phyloP scores from a whole-genome alignment of 257 asterid genomes.

The Primulina eburnea region DNA sequence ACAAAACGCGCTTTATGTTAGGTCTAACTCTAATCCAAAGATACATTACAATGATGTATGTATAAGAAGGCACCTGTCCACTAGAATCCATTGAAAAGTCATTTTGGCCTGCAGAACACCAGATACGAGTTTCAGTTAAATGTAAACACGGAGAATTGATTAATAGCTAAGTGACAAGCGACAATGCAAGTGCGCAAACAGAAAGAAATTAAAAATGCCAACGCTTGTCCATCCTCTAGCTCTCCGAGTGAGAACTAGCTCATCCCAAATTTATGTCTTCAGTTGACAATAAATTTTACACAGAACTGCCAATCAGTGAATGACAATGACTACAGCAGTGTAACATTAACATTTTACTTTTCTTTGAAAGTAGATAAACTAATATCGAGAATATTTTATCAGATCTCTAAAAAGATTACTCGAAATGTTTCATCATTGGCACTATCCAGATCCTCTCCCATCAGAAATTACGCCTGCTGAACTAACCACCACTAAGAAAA shows the following conservation, averaged over 20 bases:
- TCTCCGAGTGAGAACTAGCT: neutral
- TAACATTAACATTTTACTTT: too few relatives aligned
- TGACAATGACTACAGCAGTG: too few relatives aligned
- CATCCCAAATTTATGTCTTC: neutral
- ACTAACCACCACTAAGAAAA: too few relatives aligned
- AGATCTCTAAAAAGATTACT: neutral
- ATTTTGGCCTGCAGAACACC: slow-evolving; percentile 46
- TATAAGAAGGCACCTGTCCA: slow-evolving; percentile 34
- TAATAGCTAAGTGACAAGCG: slow-evolving; percentile 6
- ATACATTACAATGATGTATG: slow-evolving; percentile 4
- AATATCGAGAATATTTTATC: neutral
- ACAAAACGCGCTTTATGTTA: slow-evolving; percentile 19
- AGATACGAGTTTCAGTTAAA: slow-evolving; percentile 9
- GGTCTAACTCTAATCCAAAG: slow-evolving; percentile 22
- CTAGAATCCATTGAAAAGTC: slow-evolving; percentile 23
- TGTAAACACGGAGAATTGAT: slow-evolving; percentile 10
- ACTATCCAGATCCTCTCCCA: neutral
- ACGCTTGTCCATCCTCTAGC: slow-evolving; percentile 7
- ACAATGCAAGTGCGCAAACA: neutral
- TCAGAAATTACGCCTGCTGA: too few relatives aligned
- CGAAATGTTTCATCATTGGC: neutral
- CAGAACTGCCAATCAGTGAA: too few relatives aligned
- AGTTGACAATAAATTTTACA: neutral
- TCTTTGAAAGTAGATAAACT: neutral
- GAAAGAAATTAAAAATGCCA: slow-evolving; percentile 6